Base-by-base conservation (phyloP, 305 asterid genomes). In the Fraxinus ornus region DNA sequence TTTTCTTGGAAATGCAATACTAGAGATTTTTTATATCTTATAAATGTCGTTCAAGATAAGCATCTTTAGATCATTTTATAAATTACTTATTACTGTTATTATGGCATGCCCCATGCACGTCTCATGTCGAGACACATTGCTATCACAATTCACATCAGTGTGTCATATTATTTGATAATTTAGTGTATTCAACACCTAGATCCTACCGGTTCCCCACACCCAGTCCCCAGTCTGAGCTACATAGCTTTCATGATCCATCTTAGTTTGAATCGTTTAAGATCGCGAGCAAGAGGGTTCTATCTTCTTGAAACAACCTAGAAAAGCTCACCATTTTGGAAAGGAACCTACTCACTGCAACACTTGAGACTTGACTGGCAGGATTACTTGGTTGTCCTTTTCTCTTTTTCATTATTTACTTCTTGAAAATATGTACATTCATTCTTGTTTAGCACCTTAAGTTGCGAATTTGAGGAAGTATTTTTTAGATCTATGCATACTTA, bases 341-440 rank as follows among this genome's bases (percentile, higher is more conserved):
- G 22, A 49, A 74, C 71, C 75, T 47, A 55, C 74, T 17, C 19
- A 79, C 13, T 72, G 80, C 52, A 78, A 24, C 44, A 64, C 66
- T 72, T 62, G 75, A 33, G 36, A 41, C 41, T 60, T 32, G 70
- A 26, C 19, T 39, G 10, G 30, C 39, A 60, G 24, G 47, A 35
- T 26, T 78, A 9, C 73, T 8, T 68, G 78, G 64, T 72, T 64
- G 32, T 68, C 60, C 32, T 62, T 55, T 78, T 80, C 82, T 70
- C 47, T 19, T 57, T 62, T 41, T 30, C 77, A 32, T 33, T 47
- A 30, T 26, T 79, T 21, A 17, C 72, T 75, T 24, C 72, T 64
- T 64, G 35, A 47, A 13, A 76, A 41, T 28, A 21, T 57, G 44
- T 75, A 39, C 37, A 55, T 71, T 76, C 21, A 4, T 75, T n/a